Percentiles rank a stretch among this genome's conserved stretches.
These are phyloP conservation scores for Solanum ossicruentum DNA, from an alignment of 257 asterid species.

Conservation along the genomic window DNA sequence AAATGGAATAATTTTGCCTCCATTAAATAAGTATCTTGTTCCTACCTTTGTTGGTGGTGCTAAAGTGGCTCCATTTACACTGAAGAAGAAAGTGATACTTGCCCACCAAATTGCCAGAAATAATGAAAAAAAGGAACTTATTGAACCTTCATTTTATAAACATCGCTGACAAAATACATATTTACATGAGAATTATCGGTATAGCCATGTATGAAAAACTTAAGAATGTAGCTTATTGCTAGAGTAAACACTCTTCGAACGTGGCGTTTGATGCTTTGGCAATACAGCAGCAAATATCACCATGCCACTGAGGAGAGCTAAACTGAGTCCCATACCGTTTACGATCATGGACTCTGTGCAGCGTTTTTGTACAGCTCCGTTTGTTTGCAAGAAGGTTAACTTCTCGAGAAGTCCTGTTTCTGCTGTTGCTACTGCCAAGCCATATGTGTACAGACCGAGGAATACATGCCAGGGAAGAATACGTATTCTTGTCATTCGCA, in stretches of 20 bases:
- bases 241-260: constrained; percentile 16
- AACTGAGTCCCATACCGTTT: constrained; percentile 63
- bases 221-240: constrained; percentile 9
- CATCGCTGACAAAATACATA: neutral
- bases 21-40: too few species aligned
- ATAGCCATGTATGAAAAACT: neutral
- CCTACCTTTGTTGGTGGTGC: too few species aligned
- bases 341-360: constrained; percentile 49
- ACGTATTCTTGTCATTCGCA: constrained; percentile 33
- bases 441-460: constrained; percentile 71
- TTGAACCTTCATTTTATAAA: neutral
- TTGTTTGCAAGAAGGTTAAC: constrained; percentile 57
- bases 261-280: constrained; percentile 30
- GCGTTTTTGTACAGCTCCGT: constrained; percentile 37
- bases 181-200: neutral
- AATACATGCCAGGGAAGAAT: constrained; percentile 82
- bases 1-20: too few species aligned
- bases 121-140: neutral
- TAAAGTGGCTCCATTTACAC: neutral
- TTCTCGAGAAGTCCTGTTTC: constrained; percentile 86
- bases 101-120: neutral
- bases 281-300: constrained; percentile 56
- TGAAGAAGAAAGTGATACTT: neutral
- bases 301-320: constrained; percentile 54
- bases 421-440: constrained; percentile 69